Conservation (phyloP, 225 moss, liverwort and hornwort species). For the Bryoerythrophyllum caledonicum region DNA sequence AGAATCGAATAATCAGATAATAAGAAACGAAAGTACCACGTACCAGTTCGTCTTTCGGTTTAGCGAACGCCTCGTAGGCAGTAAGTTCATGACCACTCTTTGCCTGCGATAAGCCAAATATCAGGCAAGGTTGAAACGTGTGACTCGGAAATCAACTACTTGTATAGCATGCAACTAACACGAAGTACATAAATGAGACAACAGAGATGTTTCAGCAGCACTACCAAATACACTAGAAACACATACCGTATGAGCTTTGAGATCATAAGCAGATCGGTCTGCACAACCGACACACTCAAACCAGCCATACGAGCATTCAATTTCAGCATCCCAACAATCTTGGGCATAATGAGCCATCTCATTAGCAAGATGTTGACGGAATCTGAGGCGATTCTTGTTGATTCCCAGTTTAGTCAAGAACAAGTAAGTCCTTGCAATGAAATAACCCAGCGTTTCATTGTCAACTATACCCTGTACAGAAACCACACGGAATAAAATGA, state of each 20-base stretch:
- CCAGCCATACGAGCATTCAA: constrained; percentile 98
- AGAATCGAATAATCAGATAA: not conserved
- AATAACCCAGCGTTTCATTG: constrained; percentile 94
- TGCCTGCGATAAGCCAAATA: constrained; percentile 51
- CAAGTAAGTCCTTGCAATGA: constrained; percentile 86
- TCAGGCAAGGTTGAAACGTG: not conserved
- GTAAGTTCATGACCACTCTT: constrained; percentile 66
- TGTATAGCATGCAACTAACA: not conserved
- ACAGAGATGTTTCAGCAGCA: not conserved
- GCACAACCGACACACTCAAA: constrained; percentile 95
- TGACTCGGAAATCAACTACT: not conserved
- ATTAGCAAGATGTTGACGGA: constrained; percentile 86
- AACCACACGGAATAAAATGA: not conserved
- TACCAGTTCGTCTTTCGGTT: constrained; percentile 66
- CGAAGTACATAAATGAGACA: not conserved
- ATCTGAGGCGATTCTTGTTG: constrained; percentile 70
- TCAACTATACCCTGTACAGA: constrained; percentile 73
- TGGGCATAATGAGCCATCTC: constrained; percentile 99
- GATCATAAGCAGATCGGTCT: constrained; percentile 93
- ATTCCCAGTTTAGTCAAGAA: constrained; percentile 92
- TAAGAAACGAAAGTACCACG: not conserved
- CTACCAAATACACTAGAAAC: not conserved
- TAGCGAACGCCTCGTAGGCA: constrained; percentile 59
- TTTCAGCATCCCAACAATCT: constrained; percentile 98
- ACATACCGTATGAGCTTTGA: constrained; percentile 87